Percentiles rank a stretch among this genome's conserved stretches.
Conservation (phyloP, 768 basidiomycete genomes). For the Cystobasidium ongulense region DNA sequence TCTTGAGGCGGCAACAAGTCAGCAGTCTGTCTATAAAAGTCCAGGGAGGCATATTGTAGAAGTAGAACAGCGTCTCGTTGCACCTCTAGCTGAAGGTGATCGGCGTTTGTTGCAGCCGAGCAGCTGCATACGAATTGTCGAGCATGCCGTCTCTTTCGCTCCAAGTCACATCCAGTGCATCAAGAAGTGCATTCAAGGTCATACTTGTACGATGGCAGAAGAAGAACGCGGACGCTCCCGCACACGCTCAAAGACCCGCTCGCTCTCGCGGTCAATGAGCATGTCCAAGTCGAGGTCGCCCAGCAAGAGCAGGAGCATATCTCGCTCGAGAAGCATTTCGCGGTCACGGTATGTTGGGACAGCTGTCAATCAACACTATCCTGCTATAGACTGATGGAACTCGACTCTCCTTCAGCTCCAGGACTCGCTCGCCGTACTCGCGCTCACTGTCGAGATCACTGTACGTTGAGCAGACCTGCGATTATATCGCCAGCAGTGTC, state of each 20-base stretch:
- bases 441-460: conserved; percentile 5
- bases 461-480: background rate
- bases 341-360: background rate
- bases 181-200: too few relatives aligned
- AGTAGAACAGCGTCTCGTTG: too few relatives aligned
- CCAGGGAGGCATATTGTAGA: too few relatives aligned
- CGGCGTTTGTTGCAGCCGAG: too few relatives aligned
- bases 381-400: background rate
- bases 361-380: background rate
- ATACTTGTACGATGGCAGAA: conserved; percentile 16
- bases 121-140: too few relatives aligned
- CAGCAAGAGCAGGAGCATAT: background rate
- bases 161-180: too few relatives aligned
- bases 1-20: too few relatives aligned
- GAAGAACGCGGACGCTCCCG: conserved; percentile 4
- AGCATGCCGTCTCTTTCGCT: too few relatives aligned
- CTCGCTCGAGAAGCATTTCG: conserved; percentile 3
- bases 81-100: too few relatives aligned
- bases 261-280: conserved; percentile 5
- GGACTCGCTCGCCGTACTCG: conserved; percentile 3
- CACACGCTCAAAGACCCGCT: background rate
- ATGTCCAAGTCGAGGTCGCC: background rate
- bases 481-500: too few relatives aligned
- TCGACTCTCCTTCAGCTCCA: background rate
- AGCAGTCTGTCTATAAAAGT: too few relatives aligned